These are phyloP conservation scores for Eucalyptus melliodora DNA, from an alignment of 345 rosid species.

Conservation along the genomic window DNA sequence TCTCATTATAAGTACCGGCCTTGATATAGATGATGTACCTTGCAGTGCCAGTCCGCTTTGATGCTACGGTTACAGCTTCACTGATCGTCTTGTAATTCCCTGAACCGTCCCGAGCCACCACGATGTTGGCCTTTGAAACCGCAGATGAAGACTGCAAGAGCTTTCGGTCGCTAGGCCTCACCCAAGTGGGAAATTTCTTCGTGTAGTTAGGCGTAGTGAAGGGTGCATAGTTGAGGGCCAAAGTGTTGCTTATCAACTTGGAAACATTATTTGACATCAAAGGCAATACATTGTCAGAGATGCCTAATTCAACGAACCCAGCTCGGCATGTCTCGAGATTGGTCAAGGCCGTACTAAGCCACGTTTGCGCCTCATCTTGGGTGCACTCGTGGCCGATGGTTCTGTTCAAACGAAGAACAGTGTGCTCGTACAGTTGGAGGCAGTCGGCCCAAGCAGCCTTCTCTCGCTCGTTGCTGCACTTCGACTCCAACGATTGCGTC, in stretches of 20 bases:
- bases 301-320: conserved; percentile 72
- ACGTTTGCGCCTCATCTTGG: conserved; percentile 63
- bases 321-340: conserved; percentile 64
- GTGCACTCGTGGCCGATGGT: conserved; percentile 45
- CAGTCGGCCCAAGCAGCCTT: conserved; percentile 90
- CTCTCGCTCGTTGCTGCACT: conserved; percentile 42
- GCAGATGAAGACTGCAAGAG: conserved; percentile 32
- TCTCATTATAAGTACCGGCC: conserved; percentile 61
- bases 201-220: conserved; percentile 21
- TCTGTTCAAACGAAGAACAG: conserved; percentile 41
- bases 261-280: conserved; percentile 79
- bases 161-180: conserved; percentile 58
- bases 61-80: conserved; percentile 35
- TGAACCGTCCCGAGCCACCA: conserved; percentile 43
- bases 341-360: conserved; percentile 92
- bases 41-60: conserved; percentile 33
- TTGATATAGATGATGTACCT: conserved; percentile 70
- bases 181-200: conserved; percentile 72
- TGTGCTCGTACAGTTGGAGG: conserved; percentile 37
- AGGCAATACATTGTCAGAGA: conserved; percentile 32
- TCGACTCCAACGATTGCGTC: conserved; percentile 32
- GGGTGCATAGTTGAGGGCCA: conserved; percentile 51
- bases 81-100: conserved; percentile 32
- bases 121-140: conserved; percentile 23
- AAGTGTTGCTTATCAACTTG: conserved; percentile 44